phyloP scores from a whole-genome alignment of 768 basidiomycete genomes.

The Rhizopogon rudus region DNA sequence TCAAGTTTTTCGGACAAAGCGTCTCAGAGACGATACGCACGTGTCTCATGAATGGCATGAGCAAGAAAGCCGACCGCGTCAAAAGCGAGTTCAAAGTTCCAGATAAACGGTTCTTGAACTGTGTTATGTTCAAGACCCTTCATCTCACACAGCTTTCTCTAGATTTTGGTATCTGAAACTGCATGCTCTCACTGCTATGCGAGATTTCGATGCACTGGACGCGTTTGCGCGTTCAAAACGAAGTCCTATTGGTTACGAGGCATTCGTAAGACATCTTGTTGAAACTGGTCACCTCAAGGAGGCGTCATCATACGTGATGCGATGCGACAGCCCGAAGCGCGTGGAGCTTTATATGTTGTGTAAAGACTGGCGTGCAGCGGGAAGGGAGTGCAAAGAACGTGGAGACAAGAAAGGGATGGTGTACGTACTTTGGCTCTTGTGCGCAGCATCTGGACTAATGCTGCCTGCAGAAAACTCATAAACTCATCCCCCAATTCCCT shows the following conservation, averaged over 20 bases:
- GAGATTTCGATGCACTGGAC: conserved; percentile 86
- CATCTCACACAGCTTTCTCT: background rate
- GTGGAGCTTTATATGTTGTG: conserved; percentile 88
- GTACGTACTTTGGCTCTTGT: conserved; percentile 45
- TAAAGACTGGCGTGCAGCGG: conserved; percentile 87
- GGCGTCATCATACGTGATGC: conserved; percentile 71
- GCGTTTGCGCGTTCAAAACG: conserved; percentile 81
- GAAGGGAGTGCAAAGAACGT: conserved; percentile 84
- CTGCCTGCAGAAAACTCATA: conserved; percentile 54
- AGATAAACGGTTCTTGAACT: conserved; percentile 71
- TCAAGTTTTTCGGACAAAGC: conserved; percentile 77
- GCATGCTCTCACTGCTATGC: conserved; percentile 68
- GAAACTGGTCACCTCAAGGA: conserved; percentile 71
- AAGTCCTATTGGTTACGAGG: conserved; percentile 94
- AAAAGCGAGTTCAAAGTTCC: conserved; percentile 90
- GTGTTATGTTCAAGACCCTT: background rate
- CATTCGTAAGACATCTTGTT: conserved; percentile 78
- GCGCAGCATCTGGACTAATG: conserved; percentile 2
- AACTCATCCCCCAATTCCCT: conserved; percentile 76
- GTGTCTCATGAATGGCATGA: conserved; percentile 73
- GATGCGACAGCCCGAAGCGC: conserved; percentile 79
- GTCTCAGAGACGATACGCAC: conserved; percentile 82
- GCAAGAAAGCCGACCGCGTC: conserved; percentile 86
- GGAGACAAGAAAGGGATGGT: conserved; percentile 80
- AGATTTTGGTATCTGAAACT: conserved; percentile 96